Percentiles rank a stretch among this genome's conserved stretches.
Conservation (phyloP, 2,329 filamentous ascomycete genomes). For the Talaromyces atroroseus region DNA sequence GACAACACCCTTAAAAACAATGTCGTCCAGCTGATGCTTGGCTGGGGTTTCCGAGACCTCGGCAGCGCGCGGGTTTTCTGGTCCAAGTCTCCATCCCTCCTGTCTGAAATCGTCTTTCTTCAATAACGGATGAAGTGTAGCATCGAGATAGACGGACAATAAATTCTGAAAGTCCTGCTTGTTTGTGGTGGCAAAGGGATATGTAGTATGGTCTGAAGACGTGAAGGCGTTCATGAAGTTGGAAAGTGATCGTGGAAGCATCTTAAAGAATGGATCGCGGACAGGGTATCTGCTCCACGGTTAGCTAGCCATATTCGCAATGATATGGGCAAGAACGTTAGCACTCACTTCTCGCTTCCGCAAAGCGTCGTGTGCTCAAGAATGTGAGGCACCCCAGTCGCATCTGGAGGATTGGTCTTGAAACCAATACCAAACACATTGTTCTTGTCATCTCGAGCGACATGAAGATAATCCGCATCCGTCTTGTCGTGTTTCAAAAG, state of each 20-base stretch:
- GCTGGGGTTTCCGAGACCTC: conserved; percentile 44
- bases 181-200: conserved; percentile 97
- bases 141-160: conserved; percentile 93
- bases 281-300: conserved; percentile 69
- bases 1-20: conserved; percentile 92
- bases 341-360: conserved; percentile 78
- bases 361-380: conserved; percentile 96
- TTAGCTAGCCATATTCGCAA: neutral
- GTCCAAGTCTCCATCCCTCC: conserved; percentile 93
- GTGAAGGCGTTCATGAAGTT: conserved; percentile 99
- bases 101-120: conserved; percentile 91
- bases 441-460: conserved; percentile 91
- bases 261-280: conserved; percentile 98
- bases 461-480: conserved; percentile 90
- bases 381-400: conserved; percentile 94
- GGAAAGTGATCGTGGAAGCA: conserved; percentile 94
- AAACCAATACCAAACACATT: conserved; percentile 99
- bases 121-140: conserved; percentile 81
- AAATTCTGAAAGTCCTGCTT: conserved; percentile 91
- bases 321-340: neutral
- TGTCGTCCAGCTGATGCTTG: conserved; percentile 52
- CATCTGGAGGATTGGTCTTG: conserved; percentile 96
- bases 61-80: conserved; percentile 70
- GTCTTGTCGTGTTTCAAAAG: conserved; percentile 93
- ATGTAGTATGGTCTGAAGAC: conserved; percentile 91